Evolutionary conservation across 1,284 basidiomycete genomes (phyloP).

Genomic region (Athelia psychrophila): DNA sequence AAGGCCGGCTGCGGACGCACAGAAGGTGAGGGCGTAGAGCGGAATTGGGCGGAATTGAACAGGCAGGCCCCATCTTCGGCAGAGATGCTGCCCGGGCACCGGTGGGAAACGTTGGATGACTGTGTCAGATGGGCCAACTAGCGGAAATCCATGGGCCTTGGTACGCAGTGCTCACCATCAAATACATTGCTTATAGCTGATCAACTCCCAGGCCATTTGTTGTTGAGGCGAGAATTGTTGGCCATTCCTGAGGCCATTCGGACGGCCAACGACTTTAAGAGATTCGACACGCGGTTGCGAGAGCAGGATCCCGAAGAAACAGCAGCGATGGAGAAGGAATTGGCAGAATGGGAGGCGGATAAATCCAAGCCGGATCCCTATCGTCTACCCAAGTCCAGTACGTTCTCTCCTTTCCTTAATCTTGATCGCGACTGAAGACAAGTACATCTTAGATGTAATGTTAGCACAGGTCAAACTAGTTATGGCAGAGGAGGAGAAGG

Average conservation of each 20-base stretch:
- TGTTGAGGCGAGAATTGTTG: not conserved
- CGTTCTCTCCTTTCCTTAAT: not conserved
- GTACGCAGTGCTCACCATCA: no score
- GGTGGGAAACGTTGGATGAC: no score
- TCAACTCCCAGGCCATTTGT: conserved; percentile 6
- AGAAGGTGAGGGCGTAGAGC: no score
- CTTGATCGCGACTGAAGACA: not conserved
- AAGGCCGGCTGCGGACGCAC: no score
- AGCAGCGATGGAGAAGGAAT: conserved; percentile 12
- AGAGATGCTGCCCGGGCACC: no score
- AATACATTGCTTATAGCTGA: no score
- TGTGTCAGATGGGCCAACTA: no score
- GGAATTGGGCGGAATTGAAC: no score
- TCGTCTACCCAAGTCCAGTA: conserved; percentile 4
- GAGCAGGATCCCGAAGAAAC: conserved; percentile 1
- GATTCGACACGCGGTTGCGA: conserved; percentile 2
- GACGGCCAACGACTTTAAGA: conserved; percentile 7
- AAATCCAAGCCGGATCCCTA: conserved; percentile 18
- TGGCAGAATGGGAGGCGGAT: conserved; percentile 23
- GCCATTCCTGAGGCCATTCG: conserved; percentile 1
- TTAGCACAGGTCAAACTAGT: not conserved
- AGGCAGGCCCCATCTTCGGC: no score
- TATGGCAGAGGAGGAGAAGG: not conserved
- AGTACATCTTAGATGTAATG: not conserved
- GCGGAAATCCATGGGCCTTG: conserved; percentile 15